These are phyloP conservation scores for Gaeumannomyces tritici DNA, from an alignment of 2,329 filamentous ascomycete genomes.

Conservation along the genomic window DNA sequence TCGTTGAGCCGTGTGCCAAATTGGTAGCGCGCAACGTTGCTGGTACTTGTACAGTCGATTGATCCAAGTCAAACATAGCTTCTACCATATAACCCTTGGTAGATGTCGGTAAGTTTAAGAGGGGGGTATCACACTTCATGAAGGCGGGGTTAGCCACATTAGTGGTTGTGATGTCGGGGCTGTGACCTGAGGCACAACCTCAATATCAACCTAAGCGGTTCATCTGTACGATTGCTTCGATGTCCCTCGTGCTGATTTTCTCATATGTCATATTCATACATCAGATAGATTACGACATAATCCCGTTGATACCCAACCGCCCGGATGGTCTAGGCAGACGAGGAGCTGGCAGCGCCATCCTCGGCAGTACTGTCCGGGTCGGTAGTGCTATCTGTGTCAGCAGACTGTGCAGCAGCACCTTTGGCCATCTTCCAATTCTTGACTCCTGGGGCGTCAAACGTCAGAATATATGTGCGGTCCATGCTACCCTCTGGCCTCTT, in stretches of 20 bases:
- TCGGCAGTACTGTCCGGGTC: not conserved
- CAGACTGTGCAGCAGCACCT: too few relatives aligned
- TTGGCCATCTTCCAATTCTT: not conserved
- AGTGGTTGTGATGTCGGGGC: not conserved
- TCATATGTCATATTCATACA: not conserved
- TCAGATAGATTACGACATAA: not conserved
- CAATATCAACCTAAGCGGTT: too few relatives aligned
- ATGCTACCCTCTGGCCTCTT: constrained; percentile 32
- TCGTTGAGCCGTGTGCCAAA: not conserved
- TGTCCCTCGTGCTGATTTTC: not conserved
- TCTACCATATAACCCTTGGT: not conserved
- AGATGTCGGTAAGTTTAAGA: not conserved
- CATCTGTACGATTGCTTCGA: not conserved
- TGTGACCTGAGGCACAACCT: not conserved
- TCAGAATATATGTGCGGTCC: constrained; percentile 24
- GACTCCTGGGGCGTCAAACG: constrained; percentile 24
- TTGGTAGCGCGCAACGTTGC: not conserved
- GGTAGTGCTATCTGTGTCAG: too few relatives aligned
- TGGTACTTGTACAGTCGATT: not conserved
- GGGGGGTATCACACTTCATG: not conserved
- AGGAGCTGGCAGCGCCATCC: too few relatives aligned
- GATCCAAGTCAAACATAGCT: not conserved
- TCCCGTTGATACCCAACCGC: not conserved
- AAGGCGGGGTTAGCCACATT: not conserved
- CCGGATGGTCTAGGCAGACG: not conserved